A percentile compares a stretch with the other conserved stretches of the same genome.
Conservation (phyloP, 2,329 filamentous ascomycete genomes). For the Ophiostoma triangulosporum region DNA sequence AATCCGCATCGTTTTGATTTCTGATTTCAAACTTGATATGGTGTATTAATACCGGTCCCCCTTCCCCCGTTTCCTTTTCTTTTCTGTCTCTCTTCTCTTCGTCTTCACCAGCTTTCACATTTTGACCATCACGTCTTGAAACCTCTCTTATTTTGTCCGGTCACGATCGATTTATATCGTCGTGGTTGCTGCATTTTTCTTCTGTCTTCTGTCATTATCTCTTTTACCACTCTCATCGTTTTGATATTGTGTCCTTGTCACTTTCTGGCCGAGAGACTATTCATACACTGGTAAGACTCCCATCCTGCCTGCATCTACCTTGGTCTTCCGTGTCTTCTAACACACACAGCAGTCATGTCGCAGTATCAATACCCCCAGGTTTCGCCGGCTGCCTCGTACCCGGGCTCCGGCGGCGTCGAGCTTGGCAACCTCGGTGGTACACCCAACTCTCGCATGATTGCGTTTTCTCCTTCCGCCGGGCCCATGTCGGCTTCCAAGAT, state of each 20-base stretch:
- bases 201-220: background rate
- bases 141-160: slow-evolving; percentile 1
- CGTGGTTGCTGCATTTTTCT: background rate
- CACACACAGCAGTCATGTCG: slow-evolving; percentile 20
- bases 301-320: background rate
- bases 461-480: slow-evolving; percentile 47
- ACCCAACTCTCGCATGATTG: slow-evolving; percentile 49
- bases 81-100: background rate
- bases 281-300: background rate
- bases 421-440: slow-evolving; percentile 29
- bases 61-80: background rate
- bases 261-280: background rate
- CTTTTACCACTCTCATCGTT: background rate
- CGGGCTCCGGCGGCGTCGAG: slow-evolving; percentile 3
- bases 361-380: slow-evolving; percentile 30
- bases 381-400: slow-evolving; percentile 31
- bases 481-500: slow-evolving; percentile 27
- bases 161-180: background rate
- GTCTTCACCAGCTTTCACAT: slow-evolving; percentile 7
- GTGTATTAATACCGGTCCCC: background rate
- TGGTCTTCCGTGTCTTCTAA: background rate
- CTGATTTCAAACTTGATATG: background rate
- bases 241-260: background rate
- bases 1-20: background rate
- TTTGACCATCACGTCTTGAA: slow-evolving; percentile 8